Evolutionary conservation across 495 filamentous ascomycete genomes (phyloP), one percentile per base, ranked within the genome.

Genomic region (Sporormia fimetaria): DNA sequence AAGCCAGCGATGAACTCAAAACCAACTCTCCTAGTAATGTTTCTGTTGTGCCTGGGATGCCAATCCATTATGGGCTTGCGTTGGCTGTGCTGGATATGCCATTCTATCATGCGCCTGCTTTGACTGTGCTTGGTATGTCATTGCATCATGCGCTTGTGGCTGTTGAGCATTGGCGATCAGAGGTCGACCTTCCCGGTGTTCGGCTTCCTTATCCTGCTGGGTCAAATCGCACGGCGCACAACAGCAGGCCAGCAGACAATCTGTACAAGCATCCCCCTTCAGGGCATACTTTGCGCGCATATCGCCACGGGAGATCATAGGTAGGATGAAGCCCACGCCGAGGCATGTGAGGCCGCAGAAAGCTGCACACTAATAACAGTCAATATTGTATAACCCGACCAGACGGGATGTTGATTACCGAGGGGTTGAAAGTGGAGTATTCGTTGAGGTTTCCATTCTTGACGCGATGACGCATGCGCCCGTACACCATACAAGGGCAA

Each of bases 401-500:
- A n/a, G n/a, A n/a, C n/a, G n/a, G n/a, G n/a, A n/a, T n/a, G n/a
- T n/a, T n/a, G n/a, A n/a, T 10, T 63, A 74, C 70, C 62, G 60
- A 51, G 45, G 66, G 62, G 39, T 68, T 68, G 49, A 65, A 64
- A 43, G 58, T 51, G 32, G 60, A 55, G 41, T 70, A 63, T 25
- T 58, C 55, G 41, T 66, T 55, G 52, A 73, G 47, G 17, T 57
- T 55, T 5, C 65, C 64, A 29, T 70, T 62, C 21, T 37, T 49
- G 22, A 70, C 47, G 11, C 73, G 63, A 38, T 65, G 56, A 24
- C 59, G 42, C n/a, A 66, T 69, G 40, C 67, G 64, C 41, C 73
- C 73, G 46, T 70, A 64, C 21, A 68, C 54, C 49, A 73, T 54
- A 56, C 75, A 79, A 17, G 73, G 67, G 39, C 67, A 66, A 51